Evolutionary conservation across 78 protist species (phyloP).

Genomic region (Pelomyxa schiedti): DNA sequence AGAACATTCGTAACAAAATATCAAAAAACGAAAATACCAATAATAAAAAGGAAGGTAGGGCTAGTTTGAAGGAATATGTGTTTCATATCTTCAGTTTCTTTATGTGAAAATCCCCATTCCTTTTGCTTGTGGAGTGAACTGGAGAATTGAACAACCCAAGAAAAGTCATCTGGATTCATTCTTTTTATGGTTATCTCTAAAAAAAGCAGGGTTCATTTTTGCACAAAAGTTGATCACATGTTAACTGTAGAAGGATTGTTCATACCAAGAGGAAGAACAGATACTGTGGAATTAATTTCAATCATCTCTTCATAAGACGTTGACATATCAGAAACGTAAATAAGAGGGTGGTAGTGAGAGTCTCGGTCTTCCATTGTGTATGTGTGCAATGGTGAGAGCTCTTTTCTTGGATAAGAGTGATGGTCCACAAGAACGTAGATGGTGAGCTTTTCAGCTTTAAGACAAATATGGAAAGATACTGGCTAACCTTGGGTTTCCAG

Average conservation of each 20-base stretch:
- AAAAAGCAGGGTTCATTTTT: background rate
- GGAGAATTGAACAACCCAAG: constrained; percentile 30
- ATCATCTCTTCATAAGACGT: constrained; percentile 11
- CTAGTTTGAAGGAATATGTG: constrained; percentile 69
- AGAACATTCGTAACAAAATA: too few relatives aligned
- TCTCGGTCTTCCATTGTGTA: too few relatives aligned
- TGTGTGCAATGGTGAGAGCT: too few relatives aligned
- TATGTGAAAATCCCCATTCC: background rate
- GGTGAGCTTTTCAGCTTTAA: too few relatives aligned
- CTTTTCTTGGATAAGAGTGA: too few relatives aligned
- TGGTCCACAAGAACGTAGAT: too few relatives aligned
- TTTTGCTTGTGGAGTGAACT: constrained; percentile 46
- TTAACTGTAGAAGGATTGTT: background rate
- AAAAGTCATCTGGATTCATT: background rate
- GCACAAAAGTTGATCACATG: background rate
- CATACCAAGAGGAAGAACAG: constrained; percentile 12
- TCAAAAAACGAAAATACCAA: too few relatives aligned
- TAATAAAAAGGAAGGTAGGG: constrained; percentile 71
- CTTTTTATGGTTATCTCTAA: background rate
- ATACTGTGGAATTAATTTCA: constrained; percentile 31
- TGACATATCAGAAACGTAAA: constrained; percentile 64
- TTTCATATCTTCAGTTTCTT: constrained; percentile 42
- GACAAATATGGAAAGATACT: too few relatives aligned
- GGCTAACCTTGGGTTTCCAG: too few relatives aligned
- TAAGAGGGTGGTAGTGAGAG: constrained; percentile 50